Evolutionary conservation across 495 filamentous ascomycete species (phyloP).

Genomic region (Ramalina intermedia): DNA sequence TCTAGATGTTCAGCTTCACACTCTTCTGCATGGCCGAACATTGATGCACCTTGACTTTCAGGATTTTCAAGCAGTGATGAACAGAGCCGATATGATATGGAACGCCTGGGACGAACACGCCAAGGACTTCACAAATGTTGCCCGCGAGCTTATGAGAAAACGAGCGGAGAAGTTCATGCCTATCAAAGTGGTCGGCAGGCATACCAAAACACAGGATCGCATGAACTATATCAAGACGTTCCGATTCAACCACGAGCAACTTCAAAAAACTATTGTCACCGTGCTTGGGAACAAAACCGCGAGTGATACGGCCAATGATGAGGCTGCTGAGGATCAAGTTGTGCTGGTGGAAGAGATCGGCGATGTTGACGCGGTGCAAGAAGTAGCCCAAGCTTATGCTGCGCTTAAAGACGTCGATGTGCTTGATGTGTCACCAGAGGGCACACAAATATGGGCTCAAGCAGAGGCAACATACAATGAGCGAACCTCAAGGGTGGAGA

Average conservation of each 20-base stretch:
- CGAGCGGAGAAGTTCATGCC: constrained; percentile 95
- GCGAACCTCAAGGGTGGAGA: constrained; percentile 89
- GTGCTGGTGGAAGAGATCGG: constrained; percentile 84
- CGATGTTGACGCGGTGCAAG: constrained; percentile 94
- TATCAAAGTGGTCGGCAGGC: constrained; percentile 80
- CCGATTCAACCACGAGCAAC: constrained; percentile 88
- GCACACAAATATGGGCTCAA: constrained; percentile 77
- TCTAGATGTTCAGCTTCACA: constrained; percentile 71
- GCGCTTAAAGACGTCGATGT: constrained; percentile 89
- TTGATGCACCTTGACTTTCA: constrained; percentile 84
- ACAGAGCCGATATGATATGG: constrained; percentile 71
- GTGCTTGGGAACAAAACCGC: constrained; percentile 64
- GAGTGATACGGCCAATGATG: constrained; percentile 30
- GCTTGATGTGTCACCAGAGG: constrained; percentile 77
- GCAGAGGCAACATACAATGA: constrained; percentile 95
- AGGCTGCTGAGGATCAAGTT: constrained; percentile 37
- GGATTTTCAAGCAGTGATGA: constrained; percentile 79
- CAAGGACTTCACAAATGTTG: constrained; percentile 95
- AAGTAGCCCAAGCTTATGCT: constrained; percentile 86
- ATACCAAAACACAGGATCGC: constrained; percentile 73
- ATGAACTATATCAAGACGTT: constrained; percentile 89
- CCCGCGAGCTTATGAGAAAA: constrained; percentile 78
- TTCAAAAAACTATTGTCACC: constrained; percentile 88
- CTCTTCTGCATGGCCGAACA: constrained; percentile 67
- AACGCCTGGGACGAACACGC: constrained; percentile 85